Conservation (phyloP, 768 basidiomycete genomes). For the Gyrodon lividus region DNA sequence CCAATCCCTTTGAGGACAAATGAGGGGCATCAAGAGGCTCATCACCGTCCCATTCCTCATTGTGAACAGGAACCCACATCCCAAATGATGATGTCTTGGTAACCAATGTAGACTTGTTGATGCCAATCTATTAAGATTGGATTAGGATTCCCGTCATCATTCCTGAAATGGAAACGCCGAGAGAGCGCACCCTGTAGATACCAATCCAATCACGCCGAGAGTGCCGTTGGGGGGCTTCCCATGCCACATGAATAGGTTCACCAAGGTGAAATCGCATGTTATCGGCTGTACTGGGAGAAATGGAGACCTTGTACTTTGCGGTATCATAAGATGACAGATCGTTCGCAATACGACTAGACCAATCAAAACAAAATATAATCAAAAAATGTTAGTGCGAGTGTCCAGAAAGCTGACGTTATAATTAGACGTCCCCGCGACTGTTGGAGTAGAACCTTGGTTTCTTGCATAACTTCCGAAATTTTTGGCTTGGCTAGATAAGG, state of each 20-base stretch:
- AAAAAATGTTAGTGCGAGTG: neutral
- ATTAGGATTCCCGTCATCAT: slow-evolving; percentile 2
- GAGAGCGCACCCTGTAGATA: slow-evolving; percentile 65
- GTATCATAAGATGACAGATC: slow-evolving; percentile 81
- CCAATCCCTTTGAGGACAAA: slow-evolving; percentile 34
- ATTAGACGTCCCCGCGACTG: slow-evolving; percentile 89
- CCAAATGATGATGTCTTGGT: slow-evolving; percentile 86
- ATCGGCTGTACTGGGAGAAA: slow-evolving; percentile 52
- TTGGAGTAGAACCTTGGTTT: slow-evolving; percentile 87
- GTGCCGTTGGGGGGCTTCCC: slow-evolving; percentile 85
- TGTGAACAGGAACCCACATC: slow-evolving; percentile 90
- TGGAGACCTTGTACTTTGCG: slow-evolving; percentile 71
- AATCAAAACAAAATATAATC: neutral
- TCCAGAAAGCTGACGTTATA: slow-evolving; percentile 67
- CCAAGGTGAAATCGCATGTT: slow-evolving; percentile 79
- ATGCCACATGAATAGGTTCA: slow-evolving; percentile 81
- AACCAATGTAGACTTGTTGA: slow-evolving; percentile 78
- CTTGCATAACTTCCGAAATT: slow-evolving; percentile 87
- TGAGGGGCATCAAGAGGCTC: slow-evolving; percentile 52
- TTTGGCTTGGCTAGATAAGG: slow-evolving; percentile 69
- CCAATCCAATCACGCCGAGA: slow-evolving; percentile 97
- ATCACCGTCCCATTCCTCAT: slow-evolving; percentile 93
- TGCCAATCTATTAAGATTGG: slow-evolving; percentile 63
- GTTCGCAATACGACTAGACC: slow-evolving; percentile 68
- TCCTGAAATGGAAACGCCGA: slow-evolving; percentile 10